phyloP scores from a whole-genome alignment of 768 basidiomycete genomes.

The Hypsizygus marmoreus region DNA sequence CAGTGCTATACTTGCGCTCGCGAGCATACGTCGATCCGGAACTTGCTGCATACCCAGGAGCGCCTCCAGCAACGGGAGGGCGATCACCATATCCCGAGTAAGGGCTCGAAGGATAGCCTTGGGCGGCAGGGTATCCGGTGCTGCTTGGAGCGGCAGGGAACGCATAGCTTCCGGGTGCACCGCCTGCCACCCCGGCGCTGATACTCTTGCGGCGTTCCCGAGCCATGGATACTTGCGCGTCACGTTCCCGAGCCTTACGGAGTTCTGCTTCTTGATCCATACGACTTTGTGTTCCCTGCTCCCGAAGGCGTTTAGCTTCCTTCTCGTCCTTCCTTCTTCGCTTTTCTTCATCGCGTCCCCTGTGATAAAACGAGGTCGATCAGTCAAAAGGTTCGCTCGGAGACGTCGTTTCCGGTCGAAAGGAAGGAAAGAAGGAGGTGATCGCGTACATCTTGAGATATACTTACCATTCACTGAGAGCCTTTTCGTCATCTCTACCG shows the following conservation, averaged over 20 bases:
- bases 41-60: constrained; percentile 25
- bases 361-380: constrained; percentile 20
- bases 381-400: constrained; percentile 6
- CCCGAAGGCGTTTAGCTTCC: constrained; percentile 48
- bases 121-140: constrained; percentile 22
- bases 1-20: constrained; percentile 36
- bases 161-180: constrained; percentile 25
- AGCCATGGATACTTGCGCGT: constrained; percentile 46
- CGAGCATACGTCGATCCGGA: constrained; percentile 23
- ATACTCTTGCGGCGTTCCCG: constrained; percentile 60
- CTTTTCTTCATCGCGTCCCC: constrained; percentile 51
- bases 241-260: constrained; percentile 57
- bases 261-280: constrained; percentile 55
- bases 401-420: constrained; percentile 2
- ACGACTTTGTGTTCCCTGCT: constrained; percentile 45
- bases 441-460: neutral
- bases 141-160: constrained; percentile 31
- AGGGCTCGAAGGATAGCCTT: constrained; percentile 29
- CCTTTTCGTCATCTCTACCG: constrained; percentile 40
- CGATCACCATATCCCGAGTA: constrained; percentile 21
- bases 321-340: constrained; percentile 48
- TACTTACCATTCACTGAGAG: constrained; percentile 49
- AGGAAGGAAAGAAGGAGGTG: neutral
- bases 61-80: constrained; percentile 11
- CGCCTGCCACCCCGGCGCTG: constrained; percentile 37